Base-by-base conservation (phyloP, 2,329 filamentous ascomycete genomes). In the Aureobasidium leucospermi region DNA sequence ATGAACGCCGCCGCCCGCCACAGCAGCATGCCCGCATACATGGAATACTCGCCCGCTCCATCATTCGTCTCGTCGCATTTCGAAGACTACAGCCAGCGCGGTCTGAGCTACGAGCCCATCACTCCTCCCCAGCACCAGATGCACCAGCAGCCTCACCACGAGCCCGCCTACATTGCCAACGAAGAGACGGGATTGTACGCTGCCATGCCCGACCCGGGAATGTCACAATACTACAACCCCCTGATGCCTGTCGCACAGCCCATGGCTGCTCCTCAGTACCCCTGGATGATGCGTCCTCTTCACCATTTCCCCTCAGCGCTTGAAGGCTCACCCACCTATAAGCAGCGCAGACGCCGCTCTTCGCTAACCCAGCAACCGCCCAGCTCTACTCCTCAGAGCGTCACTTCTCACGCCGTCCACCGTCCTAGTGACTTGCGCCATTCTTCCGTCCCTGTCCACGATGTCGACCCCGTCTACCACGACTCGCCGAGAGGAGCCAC, bases 11-110 rank as follows among this genome's bases (percentile, higher is more conserved):
- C 55, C 32, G 55, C 55, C 19, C 88, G 94, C 60, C 93, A 97
- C 76, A 89, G 92, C 63, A 99, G 94, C n/a, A 96, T 99, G 91
- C 94, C 94, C 52, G 89, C 91, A 19, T 99, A 96, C 73, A 87
- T 97, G 73, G 94, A 99, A 75, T 99, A 97, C 79, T 99, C 94
- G 15, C 94, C 94, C 57, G 94, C 94, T 0, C 94, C 94, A 2
- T 97, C 94, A 1, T 97, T 97, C 70, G 92, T 96, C 56, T 97
- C 94, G n/a, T 97, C 94, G 1, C 92, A 96, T 69, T 96, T 93
- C 69, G 94, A 97, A 71, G 93, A 97, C 73, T 99, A 96, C 80
- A 96, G 90, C 83, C 93, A 92, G 72, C 88, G 94, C 60, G 94
- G 91, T 55, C 85, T 97, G 69, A 97, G 93, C 2, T 99, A 93